These are phyloP conservation scores for Apiospora arundinis DNA, from an alignment of 2,329 filamentous ascomycete genomes.

Conservation along the genomic window DNA sequence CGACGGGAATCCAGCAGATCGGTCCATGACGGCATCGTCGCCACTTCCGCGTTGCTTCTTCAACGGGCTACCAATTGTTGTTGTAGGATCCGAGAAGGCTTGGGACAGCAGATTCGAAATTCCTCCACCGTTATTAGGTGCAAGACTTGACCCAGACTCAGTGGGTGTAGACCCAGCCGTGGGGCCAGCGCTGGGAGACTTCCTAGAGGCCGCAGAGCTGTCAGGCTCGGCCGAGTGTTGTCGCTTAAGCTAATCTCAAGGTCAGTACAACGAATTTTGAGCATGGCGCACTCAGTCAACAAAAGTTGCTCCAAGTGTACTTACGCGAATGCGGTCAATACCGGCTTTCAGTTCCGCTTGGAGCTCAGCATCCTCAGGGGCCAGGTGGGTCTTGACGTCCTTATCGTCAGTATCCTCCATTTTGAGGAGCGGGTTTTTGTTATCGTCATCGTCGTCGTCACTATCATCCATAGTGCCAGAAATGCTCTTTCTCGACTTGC, in stretches of 20 bases:
- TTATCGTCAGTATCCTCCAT: constrained; percentile 70
- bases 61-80: constrained; percentile 69
- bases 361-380: constrained; percentile 73
- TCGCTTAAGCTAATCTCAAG: constrained; percentile 70
- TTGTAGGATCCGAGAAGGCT: constrained; percentile 51
- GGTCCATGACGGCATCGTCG: constrained; percentile 52
- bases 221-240: constrained; percentile 78
- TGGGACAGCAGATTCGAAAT: constrained; percentile 49
- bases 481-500: constrained; percentile 67
- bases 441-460: constrained; percentile 78
- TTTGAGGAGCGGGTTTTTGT: constrained; percentile 70
- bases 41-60: constrained; percentile 76
- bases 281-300: too few species aligned
- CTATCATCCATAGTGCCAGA: constrained; percentile 66
- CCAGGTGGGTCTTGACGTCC: constrained; percentile 64
- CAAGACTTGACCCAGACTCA: constrained; percentile 42
- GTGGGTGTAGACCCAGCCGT: constrained; percentile 49
- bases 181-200: constrained; percentile 53
- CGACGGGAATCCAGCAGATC: constrained; percentile 43
- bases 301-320: constrained; percentile 35
- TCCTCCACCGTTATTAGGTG: constrained; percentile 36
- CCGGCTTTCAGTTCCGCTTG: constrained; percentile 80
- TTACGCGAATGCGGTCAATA: constrained; percentile 81
- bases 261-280: neutral
- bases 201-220: constrained; percentile 49